phyloP scores from a whole-genome alignment of 2,329 filamentous ascomycete species.

The Colletotrichum sp. region DNA sequence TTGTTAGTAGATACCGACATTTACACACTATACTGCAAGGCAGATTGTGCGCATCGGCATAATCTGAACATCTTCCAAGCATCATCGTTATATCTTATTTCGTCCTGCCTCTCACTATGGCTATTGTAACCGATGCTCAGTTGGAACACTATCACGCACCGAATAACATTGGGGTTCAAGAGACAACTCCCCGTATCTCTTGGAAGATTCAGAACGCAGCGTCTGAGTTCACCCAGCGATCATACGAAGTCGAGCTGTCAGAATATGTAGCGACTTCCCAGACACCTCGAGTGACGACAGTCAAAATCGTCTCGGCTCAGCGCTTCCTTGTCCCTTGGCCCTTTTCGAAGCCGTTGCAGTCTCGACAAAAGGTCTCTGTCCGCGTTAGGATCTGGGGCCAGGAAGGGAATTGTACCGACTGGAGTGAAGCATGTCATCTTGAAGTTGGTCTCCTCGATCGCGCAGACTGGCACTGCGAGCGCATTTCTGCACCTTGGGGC shows the following conservation, averaged over 20 bases:
- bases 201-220: neutral
- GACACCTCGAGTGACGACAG: neutral
- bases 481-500: conserved; percentile 32
- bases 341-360: conserved; percentile 28
- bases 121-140: neutral
- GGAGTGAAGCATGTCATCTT: conserved; percentile 30
- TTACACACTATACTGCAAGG: no score
- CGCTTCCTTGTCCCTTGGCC: conserved; percentile 43
- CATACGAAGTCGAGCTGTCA: neutral
- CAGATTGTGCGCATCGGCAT: no score
- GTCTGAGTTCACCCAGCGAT: neutral
- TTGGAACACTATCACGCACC: neutral
- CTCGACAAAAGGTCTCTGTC: conserved; percentile 33
- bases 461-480: conserved; percentile 32
- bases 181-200: neutral
- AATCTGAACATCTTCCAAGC: no score
- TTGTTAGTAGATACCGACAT: no score
- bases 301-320: neutral
- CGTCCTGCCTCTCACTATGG: neutral
- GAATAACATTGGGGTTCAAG: neutral
- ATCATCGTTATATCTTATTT: no score
- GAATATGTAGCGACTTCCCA: neutral
- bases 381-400: conserved; percentile 34
- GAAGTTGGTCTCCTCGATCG: conserved; percentile 37
- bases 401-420: conserved; percentile 21